Evolutionary conservation across 208 protist species (phyloP).

Genomic region (Leptomonas pyrrhocoris): DNA sequence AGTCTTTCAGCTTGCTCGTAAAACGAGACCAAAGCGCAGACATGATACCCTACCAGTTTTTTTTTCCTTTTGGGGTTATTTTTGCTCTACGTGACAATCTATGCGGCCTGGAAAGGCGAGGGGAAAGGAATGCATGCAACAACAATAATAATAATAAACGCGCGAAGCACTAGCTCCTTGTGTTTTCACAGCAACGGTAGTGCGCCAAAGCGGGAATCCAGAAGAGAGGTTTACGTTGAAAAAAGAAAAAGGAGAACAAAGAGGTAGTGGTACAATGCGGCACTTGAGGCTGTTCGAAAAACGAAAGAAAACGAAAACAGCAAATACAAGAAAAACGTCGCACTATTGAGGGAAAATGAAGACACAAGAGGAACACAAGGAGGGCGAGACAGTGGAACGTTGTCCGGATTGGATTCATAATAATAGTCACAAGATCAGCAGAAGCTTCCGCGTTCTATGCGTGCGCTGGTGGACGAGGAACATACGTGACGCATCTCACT

Average conservation of each 20-base stretch:
- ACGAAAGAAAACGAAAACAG: background rate
- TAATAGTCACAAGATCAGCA: too few species aligned
- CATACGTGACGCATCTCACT: too few species aligned
- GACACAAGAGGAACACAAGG: background rate
- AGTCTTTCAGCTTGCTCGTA: constrained; percentile 43
- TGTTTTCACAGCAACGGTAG: background rate
- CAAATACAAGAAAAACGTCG: background rate
- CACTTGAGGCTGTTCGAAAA: background rate
- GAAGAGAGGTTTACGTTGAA: too few species aligned
- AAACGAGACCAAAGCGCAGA: constrained; percentile 55
- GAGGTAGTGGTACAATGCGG: background rate
- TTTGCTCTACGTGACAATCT: background rate
- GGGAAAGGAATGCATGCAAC: background rate
- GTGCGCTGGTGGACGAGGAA: too few species aligned
- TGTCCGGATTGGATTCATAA: too few species aligned
- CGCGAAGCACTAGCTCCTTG: too few species aligned
- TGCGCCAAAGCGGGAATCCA: too few species aligned
- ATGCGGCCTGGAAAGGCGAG: background rate
- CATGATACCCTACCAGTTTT: constrained; percentile 30
- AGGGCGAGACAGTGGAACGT: background rate
- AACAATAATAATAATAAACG: too few species aligned
- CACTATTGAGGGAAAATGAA: background rate
- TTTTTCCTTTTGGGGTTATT: background rate
- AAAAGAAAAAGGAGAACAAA: background rate
- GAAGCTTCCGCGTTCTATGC: too few species aligned